Evolutionary conservation across 2,329 filamentous ascomycete species (phyloP).

Genomic region (Xylariales sp.): DNA sequence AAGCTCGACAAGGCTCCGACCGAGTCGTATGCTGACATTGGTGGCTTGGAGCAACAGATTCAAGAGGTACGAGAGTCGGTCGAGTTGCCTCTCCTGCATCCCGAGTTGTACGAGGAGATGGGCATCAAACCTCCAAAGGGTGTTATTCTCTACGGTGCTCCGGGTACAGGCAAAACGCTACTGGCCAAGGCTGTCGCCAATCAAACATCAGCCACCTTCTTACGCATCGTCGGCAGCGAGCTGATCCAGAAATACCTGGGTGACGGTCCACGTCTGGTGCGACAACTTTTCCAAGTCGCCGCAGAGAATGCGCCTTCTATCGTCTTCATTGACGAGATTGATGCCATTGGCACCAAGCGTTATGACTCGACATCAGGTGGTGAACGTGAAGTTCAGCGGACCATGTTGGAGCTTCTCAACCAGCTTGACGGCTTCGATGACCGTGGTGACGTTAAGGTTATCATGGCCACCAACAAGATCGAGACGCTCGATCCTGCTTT

Average conservation of each 20-base stretch:
- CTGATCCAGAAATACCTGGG: slow-evolving; percentile 98
- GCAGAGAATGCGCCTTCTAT: slow-evolving; percentile 95
- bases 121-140: slow-evolving; percentile 99
- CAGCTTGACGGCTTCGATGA: slow-evolving; percentile 99
- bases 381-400: slow-evolving; percentile 95
- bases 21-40: slow-evolving; percentile 97
- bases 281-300: slow-evolving; percentile 89
- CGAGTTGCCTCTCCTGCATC: slow-evolving; percentile 88
- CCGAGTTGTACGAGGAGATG: slow-evolving; percentile 99
- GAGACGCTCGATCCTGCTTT: slow-evolving; percentile 93
- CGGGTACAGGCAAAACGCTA: slow-evolving; percentile 93
- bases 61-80: slow-evolving; percentile 98
- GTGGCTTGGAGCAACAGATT: slow-evolving; percentile 90
- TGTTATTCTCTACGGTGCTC: slow-evolving; percentile 96
- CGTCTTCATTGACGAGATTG: slow-evolving; percentile 98
- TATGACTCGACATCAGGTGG: slow-evolving; percentile 97
- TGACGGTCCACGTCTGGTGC: slow-evolving; percentile 88
- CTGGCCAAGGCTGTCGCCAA: slow-evolving; percentile 97
- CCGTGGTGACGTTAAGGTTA: slow-evolving; percentile 96
- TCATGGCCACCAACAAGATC: slow-evolving; percentile 99
- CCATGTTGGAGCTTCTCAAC: slow-evolving; percentile 97
- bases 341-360: slow-evolving; percentile 97
- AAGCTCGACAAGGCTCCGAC: slow-evolving; percentile 98
- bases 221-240: slow-evolving; percentile 95
- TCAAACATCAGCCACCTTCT: slow-evolving; percentile 96